A percentile compares a stretch with the other conserved stretches of the same genome.
Conservation (phyloP, 352 stramenopile species). For the Phytophthora kernoviae region DNA sequence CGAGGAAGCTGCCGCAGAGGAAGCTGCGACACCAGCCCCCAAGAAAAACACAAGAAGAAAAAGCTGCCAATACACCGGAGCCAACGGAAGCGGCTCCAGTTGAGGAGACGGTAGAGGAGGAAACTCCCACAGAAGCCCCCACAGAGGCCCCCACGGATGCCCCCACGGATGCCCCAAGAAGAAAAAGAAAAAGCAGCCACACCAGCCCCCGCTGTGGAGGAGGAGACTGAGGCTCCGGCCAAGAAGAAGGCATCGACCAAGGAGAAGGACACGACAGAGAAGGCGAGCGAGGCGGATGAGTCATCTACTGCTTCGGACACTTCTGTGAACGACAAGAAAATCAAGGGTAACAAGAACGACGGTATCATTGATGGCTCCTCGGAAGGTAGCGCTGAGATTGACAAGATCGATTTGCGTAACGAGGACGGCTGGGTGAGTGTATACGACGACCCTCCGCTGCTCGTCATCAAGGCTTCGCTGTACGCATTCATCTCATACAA, state of each 20-base stretch:
- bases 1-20: conserved; percentile 14
- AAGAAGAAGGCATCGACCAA: conserved; percentile 6
- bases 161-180: conserved; percentile 42
- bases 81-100: neutral
- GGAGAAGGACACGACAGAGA: neutral
- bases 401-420: conserved; percentile 84
- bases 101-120: conserved; percentile 24
- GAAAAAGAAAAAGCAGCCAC: conserved; percentile 24
- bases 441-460: conserved; percentile 77
- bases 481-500: conserved; percentile 90
- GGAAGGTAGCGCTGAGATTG: conserved; percentile 79
- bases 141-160: conserved; percentile 41
- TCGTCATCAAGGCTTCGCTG: conserved; percentile 85
- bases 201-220: conserved; percentile 6
- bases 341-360: conserved; percentile 73
- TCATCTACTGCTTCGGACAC: conserved; percentile 13
- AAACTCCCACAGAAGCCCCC: conserved; percentile 34
- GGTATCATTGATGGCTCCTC: conserved; percentile 81
- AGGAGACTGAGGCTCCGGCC: conserved; percentile 11
- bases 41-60: conserved; percentile 58
- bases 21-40: conserved; percentile 9
- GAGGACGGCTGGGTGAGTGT: conserved; percentile 79
- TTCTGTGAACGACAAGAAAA: conserved; percentile 66
- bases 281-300: conserved; percentile 8
- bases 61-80: conserved; percentile 8